Percentiles rank a stretch among this genome's conserved stretches.
Evolutionary conservation across 2,329 filamentous ascomycete genomes (phyloP).

Genomic region (Diaporthe caulivora): DNA sequence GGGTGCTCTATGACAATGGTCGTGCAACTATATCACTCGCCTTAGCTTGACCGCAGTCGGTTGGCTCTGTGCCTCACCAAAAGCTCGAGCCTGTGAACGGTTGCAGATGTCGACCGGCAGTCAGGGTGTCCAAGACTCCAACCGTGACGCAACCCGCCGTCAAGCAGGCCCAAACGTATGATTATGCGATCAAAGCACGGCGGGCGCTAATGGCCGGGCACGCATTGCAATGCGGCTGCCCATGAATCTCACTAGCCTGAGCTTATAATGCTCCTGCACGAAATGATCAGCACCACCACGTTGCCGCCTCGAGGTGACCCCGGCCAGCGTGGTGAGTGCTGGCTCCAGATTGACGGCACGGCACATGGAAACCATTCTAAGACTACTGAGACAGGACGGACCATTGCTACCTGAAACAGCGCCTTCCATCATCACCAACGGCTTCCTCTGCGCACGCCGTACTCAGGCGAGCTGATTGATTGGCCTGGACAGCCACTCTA

Average conservation of each 20-base stretch:
- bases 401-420: slow-evolving; percentile 21
- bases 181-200: not conserved
- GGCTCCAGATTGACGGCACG: not conserved
- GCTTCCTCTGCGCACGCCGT: not conserved
- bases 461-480: not conserved
- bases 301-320: slow-evolving; percentile 17
- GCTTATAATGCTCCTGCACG: slow-evolving; percentile 16
- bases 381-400: not conserved
- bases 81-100: not conserved
- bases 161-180: not conserved
- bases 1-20: not conserved
- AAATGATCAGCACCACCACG: slow-evolving; percentile 13
- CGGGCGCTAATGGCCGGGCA: slow-evolving; percentile 1
- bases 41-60: not conserved
- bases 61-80: not conserved
- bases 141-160: not conserved
- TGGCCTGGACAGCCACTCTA: not conserved
- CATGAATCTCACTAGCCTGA: slow-evolving; percentile 25
- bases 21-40: not conserved
- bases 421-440: not conserved
- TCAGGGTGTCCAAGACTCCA: not conserved
- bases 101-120: not conserved
- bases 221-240: slow-evolving; percentile 18
- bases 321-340: not conserved
- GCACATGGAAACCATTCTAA: slow-evolving; percentile 12